Base-by-base conservation (phyloP, 1,284 basidiomycete genomes). In the Sphaerobolus stellatus region DNA sequence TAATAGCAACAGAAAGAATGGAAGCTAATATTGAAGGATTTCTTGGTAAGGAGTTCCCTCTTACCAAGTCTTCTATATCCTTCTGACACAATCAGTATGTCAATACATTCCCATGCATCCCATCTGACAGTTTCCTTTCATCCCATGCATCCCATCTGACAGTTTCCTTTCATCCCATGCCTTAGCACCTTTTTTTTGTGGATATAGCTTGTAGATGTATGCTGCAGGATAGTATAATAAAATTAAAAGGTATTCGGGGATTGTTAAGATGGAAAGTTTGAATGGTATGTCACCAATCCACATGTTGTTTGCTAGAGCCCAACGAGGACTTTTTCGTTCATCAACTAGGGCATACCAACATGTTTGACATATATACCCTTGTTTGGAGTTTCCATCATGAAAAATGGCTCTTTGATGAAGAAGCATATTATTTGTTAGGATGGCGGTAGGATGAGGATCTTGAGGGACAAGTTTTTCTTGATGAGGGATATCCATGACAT, bases 271-370 rank as follows among this genome's bases (percentile, higher is more conserved):
- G 7, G 53, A 4, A 0, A 73, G 57, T 20, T 61, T 57, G 5
- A 31, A 24, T 1, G 69, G 71, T n/a, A 70, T 52, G 6, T 59
- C 52, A 0, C 72, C 71, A 33, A 73, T 65, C 70, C 71, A 74
- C 56, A 73, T 58, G 8, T 61, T 51, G 51, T 74, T 75, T 16
- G 66, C 68, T 0, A 74, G 59, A 2, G 65, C n/a, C n/a, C n/a
- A n/a, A n/a, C n/a, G n/a, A n/a, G n/a, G n/a, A n/a, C n/a, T n/a
- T n/a, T n/a, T n/a, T n/a, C n/a, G n/a, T n/a, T n/a, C n/a, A n/a
- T n/a, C n/a, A n/a, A n/a, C n/a, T n/a, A n/a, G n/a, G n/a, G n/a
- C n/a, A n/a, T n/a, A n/a, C n/a, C n/a, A n/a, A n/a, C n/a, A n/a
- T n/a, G n/a, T n/a, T n/a, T n/a, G n/a, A n/a, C n/a, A n/a, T n/a